Conservation (phyloP, 257 asterid species). For the Orobanche coerulescens region DNA sequence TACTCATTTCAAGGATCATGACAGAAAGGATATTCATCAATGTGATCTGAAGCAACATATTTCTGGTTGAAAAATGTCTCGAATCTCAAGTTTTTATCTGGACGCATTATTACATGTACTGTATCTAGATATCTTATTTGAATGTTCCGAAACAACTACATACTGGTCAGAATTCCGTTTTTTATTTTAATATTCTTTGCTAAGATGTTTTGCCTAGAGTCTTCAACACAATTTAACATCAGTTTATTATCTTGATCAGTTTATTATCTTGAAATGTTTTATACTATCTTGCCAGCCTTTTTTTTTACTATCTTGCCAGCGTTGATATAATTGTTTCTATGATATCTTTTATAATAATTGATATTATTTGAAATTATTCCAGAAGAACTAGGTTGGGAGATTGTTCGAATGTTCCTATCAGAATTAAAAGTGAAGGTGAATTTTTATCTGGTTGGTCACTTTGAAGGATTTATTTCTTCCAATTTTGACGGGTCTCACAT, state of each 20-base stretch:
- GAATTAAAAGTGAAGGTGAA: constrained; percentile 63
- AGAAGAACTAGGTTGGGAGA: constrained; percentile 62
- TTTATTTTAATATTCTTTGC: not conserved
- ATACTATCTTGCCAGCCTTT: not conserved
- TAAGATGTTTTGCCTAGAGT: not conserved
- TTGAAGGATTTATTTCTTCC: not conserved
- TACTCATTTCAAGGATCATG: not conserved
- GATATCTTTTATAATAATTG: not conserved
- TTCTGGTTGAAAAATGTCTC: constrained; percentile 3
- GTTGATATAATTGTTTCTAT: not conserved
- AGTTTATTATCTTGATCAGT: not conserved
- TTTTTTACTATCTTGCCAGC: not conserved
- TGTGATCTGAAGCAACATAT: not conserved
- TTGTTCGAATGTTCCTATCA: constrained; percentile 58
- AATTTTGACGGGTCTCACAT: not conserved
- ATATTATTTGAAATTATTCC: constrained; percentile 26
- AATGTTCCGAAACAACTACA: not conserved
- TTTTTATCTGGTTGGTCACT: constrained; percentile 19
- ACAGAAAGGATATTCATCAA: not conserved
- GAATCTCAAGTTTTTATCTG: not conserved
- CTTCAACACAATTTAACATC: not conserved
- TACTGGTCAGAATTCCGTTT: constrained; percentile 7
- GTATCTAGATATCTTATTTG: not conserved
- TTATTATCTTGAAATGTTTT: constrained; percentile 7
- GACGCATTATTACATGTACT: not conserved